These are phyloP conservation scores for Sporothrix humicola DNA, from an alignment of 2,329 filamentous ascomycete species.

Conservation along the genomic window DNA sequence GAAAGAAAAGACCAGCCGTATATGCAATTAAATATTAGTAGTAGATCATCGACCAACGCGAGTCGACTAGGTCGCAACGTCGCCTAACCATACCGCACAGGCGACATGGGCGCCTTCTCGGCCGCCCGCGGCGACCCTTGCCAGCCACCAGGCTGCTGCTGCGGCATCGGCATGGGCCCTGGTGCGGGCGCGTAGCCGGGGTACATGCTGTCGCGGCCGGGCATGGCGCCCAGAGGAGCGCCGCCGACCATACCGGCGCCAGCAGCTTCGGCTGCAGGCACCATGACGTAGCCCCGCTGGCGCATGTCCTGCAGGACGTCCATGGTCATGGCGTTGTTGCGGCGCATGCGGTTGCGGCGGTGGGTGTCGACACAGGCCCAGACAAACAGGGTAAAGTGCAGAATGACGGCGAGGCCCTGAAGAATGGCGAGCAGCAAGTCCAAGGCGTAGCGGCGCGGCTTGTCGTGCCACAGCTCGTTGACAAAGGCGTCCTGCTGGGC, in stretches of 20 bases:
- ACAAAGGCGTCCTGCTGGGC: constrained; percentile 36
- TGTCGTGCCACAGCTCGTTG: constrained; percentile 32
- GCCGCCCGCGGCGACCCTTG: constrained; percentile 11
- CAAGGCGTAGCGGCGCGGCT: constrained; percentile 5
- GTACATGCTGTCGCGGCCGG: constrained; percentile 20
- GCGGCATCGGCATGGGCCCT: not conserved
- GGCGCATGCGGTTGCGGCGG: constrained; percentile 23
- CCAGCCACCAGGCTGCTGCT: not conserved
- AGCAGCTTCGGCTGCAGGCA: constrained; percentile 22
- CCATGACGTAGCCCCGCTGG: constrained; percentile 33
- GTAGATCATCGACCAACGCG: not conserved
- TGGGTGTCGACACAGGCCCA: constrained; percentile 39
- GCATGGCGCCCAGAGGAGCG: not conserved
- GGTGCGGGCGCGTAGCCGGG: constrained; percentile 4
- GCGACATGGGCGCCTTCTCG: constrained; percentile 5
- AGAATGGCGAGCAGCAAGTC: constrained; percentile 38
- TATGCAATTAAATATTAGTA: constrained; percentile 20
- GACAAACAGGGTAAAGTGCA: constrained; percentile 45
- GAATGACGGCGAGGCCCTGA: constrained; percentile 53
- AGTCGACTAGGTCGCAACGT: not conserved
- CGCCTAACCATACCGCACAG: constrained; percentile 6
- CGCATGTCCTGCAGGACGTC: constrained; percentile 34
- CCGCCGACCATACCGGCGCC: not conserved
- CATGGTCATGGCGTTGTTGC: not conserved
- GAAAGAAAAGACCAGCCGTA: constrained; percentile 19